A percentile compares a stretch with the other conserved stretches of the same genome.
Conservation (phyloP, 495 filamentous ascomycete genomes). For the Lasiosphaeria ovina region DNA sequence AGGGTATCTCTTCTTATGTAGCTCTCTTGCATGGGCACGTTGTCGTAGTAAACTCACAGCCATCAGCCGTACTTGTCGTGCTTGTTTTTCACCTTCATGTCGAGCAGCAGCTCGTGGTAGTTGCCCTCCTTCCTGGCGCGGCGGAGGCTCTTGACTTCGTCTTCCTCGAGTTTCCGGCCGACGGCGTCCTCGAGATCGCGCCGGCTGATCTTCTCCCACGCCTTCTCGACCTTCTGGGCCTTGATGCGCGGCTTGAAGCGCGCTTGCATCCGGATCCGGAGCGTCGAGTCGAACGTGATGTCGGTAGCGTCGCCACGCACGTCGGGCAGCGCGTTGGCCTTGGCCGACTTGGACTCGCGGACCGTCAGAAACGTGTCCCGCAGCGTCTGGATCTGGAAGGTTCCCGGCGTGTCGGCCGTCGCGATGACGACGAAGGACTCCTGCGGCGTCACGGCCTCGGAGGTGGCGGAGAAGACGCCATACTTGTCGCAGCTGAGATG, state of each 20-base stretch:
- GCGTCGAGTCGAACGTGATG: conserved; percentile 69
- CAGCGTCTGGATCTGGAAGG: conserved; percentile 67
- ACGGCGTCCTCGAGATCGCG: conserved; percentile 84
- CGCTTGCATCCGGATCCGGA: conserved; percentile 91
- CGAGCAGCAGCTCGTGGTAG: conserved; percentile 84
- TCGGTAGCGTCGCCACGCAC: conserved; percentile 76
- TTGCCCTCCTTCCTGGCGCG: conserved; percentile 80
- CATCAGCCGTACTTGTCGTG: conserved; percentile 80
- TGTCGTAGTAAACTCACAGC: too few species aligned
- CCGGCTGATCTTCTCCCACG: conserved; percentile 76
- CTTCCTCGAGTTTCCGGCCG: conserved; percentile 73
- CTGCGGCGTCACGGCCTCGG: conserved; percentile 75
- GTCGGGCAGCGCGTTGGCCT: conserved; percentile 47
- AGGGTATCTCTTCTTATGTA: too few species aligned
- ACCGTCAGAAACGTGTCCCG: conserved; percentile 60
- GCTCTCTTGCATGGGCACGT: too few species aligned
- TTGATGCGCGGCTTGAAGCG: conserved; percentile 73
- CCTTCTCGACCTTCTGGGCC: conserved; percentile 74
- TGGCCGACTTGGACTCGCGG: conserved; percentile 41
- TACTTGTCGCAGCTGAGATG: conserved; percentile 81
- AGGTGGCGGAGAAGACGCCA: conserved; percentile 71
- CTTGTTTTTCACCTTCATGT: conserved; percentile 90
- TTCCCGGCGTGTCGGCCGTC: conserved; percentile 59
- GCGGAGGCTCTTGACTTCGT: conserved; percentile 81
- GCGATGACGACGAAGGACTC: conserved; percentile 77